phyloP scores from a whole-genome alignment of 1,284 basidiomycete species.

The Tilletia setariae region DNA sequence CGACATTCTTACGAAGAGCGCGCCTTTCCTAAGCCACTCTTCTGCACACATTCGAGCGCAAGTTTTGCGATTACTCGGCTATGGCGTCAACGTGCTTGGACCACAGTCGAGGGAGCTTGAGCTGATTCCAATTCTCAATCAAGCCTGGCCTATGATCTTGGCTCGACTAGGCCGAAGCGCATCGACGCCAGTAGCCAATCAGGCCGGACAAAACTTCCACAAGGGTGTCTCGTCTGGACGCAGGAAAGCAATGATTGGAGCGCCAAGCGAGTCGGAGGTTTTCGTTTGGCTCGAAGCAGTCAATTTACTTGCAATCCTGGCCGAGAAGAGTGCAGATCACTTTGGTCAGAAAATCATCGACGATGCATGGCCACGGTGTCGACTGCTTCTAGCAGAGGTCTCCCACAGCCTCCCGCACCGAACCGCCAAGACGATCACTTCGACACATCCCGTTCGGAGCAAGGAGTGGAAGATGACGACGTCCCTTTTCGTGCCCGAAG shows the following conservation, averaged over 20 bases:
- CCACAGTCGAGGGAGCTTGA: conserved; percentile 32
- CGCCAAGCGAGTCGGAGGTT: conserved; percentile 32
- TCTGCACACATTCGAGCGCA: conserved; percentile 29
- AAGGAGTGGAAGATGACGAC: background rate
- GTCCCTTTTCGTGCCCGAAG: background rate
- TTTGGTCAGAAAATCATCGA: conserved; percentile 35
- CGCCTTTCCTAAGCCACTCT: conserved; percentile 33
- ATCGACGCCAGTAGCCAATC: background rate
- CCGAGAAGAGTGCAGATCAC: conserved; percentile 30
- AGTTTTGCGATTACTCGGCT: conserved; percentile 29
- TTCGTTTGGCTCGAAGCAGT: conserved; percentile 40
- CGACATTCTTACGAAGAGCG: conserved; percentile 28
- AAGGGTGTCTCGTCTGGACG: background rate
- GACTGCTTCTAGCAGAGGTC: conserved; percentile 22
- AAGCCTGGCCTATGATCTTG: conserved; percentile 46
- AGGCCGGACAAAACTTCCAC: background rate
- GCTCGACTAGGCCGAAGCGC: conserved; percentile 33
- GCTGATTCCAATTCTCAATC: conserved; percentile 42
- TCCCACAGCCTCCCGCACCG: background rate
- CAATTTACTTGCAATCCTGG: conserved; percentile 29
- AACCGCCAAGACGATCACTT: background rate
- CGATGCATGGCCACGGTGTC: conserved; percentile 46
- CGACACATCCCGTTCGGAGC: background rate
- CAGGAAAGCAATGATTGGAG: conserved; percentile 16
- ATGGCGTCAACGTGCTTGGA: conserved; percentile 32